Evolutionary conservation across 495 filamentous ascomycete genomes (phyloP).

Genomic region (Penicillium longicatenatum): DNA sequence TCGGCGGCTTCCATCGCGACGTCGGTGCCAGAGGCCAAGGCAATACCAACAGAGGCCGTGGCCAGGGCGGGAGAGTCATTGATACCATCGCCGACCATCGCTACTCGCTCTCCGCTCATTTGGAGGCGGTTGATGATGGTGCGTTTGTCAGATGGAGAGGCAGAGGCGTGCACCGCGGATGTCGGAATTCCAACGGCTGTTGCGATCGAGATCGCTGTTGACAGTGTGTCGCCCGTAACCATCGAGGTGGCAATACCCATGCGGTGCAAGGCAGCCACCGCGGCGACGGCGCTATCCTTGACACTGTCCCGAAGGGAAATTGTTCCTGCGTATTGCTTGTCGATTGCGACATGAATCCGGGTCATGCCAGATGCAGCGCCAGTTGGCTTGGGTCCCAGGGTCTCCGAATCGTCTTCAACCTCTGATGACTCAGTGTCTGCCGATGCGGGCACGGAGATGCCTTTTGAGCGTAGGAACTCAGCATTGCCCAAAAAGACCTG

Average conservation of each 20-base stretch:
- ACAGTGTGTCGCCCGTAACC: slow-evolving; percentile 88
- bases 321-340: slow-evolving; percentile 74
- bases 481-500: slow-evolving; percentile 82
- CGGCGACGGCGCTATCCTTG: slow-evolving; percentile 75
- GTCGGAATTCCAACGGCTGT: slow-evolving; percentile 76
- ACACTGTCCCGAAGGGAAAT: slow-evolving; percentile 86
- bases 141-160: slow-evolving; percentile 87
- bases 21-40: slow-evolving; percentile 89
- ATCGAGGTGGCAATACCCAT: slow-evolving; percentile 87
- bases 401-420: slow-evolving; percentile 25
- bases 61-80: slow-evolving; percentile 97
- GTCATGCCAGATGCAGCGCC: slow-evolving; percentile 66
- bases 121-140: slow-evolving; percentile 78
- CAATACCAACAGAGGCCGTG: slow-evolving; percentile 89
- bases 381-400: slow-evolving; percentile 21
- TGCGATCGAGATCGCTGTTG: slow-evolving; percentile 82
- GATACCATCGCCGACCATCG: slow-evolving; percentile 98
- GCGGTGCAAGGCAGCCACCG: slow-evolving; percentile 77
- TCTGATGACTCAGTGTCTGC: slow-evolving; percentile 49
- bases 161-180: slow-evolving; percentile 75
- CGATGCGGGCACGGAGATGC: slow-evolving; percentile 64
- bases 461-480: slow-evolving; percentile 68
- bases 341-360: slow-evolving; percentile 88
- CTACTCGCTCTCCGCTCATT: slow-evolving; percentile 70
- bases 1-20: slow-evolving; percentile 98